Base-by-base conservation (phyloP, 1,284 basidiomycete species). In the Pseudozyma sp. region DNA sequence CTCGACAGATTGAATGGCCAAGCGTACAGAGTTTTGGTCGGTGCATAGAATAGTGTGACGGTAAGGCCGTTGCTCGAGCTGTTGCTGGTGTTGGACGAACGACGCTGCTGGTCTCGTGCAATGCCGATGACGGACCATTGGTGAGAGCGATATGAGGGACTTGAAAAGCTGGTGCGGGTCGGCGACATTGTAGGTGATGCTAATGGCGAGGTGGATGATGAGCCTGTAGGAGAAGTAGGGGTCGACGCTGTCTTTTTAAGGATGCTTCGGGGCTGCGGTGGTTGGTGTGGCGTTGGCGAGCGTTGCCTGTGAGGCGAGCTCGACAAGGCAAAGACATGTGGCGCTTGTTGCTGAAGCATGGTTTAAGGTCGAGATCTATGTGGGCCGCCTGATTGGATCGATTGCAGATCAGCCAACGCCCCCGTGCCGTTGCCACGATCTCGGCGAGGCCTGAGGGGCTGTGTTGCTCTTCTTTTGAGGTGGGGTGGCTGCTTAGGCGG, bases 1-100 rank as follows among this genome's bases (percentile, higher is more conserved):
- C 39, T 55, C 6, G 64, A 59, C 1, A 72, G 45, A 34, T 68
- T 72, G 57, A 72, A 72, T 0, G 70, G 70, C 70, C 70, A 72
- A 9, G 70, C 70, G 52, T 59, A 68, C 5, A 72, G 52, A 36
- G 70, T 72, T 36, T 63, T 55, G 12, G 59, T 67, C 16, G 70
- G 56, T 14, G 25, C 35, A 53, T 72, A 72, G 16, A 72, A 43
- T 40, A 72, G 12, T 0, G 70, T 72, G 14, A 72, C 55, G 1
- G 64, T 72, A 8, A 72, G 42, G 39, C 63, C 59, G 11, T 42
- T 47, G 18, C 31, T 40, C n/a, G 45, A 3, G 9, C 39, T 36
- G 7, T 58, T 12, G 5, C 19, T 35, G 40, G 49, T 16, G 35
- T 31, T 52, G 7, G 60, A 52, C 9, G 38, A 34, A 35, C 25